Conservation (phyloP, 148 eudicot species). For the Chenopodium album region DNA sequence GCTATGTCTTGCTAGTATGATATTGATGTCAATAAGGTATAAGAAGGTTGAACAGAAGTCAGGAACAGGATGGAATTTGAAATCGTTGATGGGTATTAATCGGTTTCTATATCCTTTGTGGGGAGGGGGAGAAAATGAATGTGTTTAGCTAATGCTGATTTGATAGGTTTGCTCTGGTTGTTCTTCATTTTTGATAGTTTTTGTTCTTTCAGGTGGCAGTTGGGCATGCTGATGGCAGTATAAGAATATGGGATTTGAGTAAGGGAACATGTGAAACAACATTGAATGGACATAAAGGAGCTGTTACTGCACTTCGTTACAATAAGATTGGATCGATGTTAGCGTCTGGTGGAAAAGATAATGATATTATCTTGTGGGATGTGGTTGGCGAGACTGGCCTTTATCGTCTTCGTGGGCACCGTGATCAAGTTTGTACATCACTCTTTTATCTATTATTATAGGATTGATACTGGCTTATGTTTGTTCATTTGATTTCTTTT, state of each 20-base stretch:
- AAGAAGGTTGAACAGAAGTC: not conserved
- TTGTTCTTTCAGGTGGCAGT: constrained; percentile 61
- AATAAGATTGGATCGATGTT: constrained; percentile 77
- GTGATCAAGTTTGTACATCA: constrained; percentile 69
- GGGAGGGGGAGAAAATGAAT: not conserved
- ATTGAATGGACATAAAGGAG: constrained; percentile 95
- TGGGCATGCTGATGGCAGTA: constrained; percentile 95
- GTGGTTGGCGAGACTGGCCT: constrained; percentile 96
- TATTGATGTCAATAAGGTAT: constrained; percentile 1
- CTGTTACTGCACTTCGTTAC: constrained; percentile 69
- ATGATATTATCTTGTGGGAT: constrained; percentile 93
- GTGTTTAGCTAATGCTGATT: not conserved
- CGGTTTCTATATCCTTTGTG: not conserved
- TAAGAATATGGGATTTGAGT: constrained; percentile 82
- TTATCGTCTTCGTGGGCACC: constrained; percentile 91
- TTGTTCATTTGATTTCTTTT: not conserved
- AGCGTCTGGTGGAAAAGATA: constrained; percentile 96
- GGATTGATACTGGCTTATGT: not conserved
- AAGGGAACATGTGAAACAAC: constrained; percentile 87
- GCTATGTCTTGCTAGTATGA: not conserved
- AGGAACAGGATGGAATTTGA: not conserved
- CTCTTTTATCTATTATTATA: not conserved
- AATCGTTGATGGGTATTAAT: not conserved
- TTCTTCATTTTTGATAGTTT: not conserved
- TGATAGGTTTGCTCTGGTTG: not conserved